Evolutionary conservation across 1,284 basidiomycete species (phyloP).

Genomic region (Ustilago nuda): DNA sequence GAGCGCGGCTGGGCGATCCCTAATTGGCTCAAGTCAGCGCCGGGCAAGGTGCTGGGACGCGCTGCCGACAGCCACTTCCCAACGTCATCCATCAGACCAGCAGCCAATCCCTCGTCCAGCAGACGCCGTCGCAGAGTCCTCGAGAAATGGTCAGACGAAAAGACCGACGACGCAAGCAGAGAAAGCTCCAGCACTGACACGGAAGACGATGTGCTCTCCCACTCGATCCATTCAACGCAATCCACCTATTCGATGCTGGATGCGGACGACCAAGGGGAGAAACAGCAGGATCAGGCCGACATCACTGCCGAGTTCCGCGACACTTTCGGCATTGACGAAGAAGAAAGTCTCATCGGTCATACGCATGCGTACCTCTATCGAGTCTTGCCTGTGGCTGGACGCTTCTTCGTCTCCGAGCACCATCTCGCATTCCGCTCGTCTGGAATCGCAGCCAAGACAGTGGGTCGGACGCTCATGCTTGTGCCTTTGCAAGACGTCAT

Average conservation of each 20-base stretch:
- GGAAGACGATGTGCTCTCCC: constrained; percentile 38
- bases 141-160: constrained; percentile 43
- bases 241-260: constrained; percentile 49
- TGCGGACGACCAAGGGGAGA: constrained; percentile 20
- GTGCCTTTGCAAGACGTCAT: constrained; percentile 89
- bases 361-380: constrained; percentile 56
- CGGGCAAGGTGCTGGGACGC: constrained; percentile 35
- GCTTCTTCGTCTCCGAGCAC: constrained; percentile 55
- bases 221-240: constrained; percentile 31
- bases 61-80: constrained; percentile 1
- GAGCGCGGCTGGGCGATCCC: constrained; percentile 51
- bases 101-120: neutral
- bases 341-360: constrained; percentile 50
- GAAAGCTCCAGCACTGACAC: constrained; percentile 34
- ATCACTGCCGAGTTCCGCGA: constrained; percentile 41
- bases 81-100: neutral
- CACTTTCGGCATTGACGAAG: constrained; percentile 46
- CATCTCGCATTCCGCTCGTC: constrained; percentile 65
- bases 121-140: constrained; percentile 37
- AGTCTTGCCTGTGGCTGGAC: constrained; percentile 57
- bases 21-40: constrained; percentile 46
- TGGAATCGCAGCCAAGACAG: constrained; percentile 52
- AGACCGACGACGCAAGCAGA: constrained; percentile 17
- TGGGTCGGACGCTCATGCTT: constrained; percentile 79
- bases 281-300: constrained; percentile 14